Evolutionary conservation across 176 grass and related monocot genomes (phyloP), one percentile per base, ranked within the genome.

Genomic region (Musa troglodytarum): DNA sequence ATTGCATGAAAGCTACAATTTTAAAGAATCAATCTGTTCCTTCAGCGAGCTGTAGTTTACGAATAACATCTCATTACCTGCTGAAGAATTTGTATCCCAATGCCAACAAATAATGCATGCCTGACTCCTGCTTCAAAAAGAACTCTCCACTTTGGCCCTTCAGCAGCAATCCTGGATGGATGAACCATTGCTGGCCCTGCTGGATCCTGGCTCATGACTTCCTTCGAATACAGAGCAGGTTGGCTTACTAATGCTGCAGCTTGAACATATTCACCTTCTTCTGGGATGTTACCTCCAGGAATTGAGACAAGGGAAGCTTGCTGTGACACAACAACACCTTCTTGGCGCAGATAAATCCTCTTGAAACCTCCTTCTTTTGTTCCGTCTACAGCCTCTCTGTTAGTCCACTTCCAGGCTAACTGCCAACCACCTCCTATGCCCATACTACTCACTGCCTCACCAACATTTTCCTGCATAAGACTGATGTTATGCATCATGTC

Each of bases 371-470:
- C 84, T 56, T 84, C 82, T 50, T 20, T 65, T 14, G 70, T 73
- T 53, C 89, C 89, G 19, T 96, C 87, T 1, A 66, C 10, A 0
- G 82, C 81, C 1, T 85, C 83, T 25, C 52, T 77, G 25, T 89
- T 81, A 8, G 54, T 56, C 84, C 77, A 79, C 69, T 96, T 89
- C 87, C 87, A 92, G 73, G 87, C 92, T 10, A 92, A 81, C 77
- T 92, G 89, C 89, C 92, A 96, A 6, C 92, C 87, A 1, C 87
- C 92, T 9, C 92, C 92, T 73, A 96, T 96, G 53, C 92, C 89
- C 82, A 75, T 78, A 17, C 82, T 80, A 74, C 63, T 85, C 11
- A 77, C 81, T 17, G 58, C 14, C 22, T 61, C 89, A 7, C 49
- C 75, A 49, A 21, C 52, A 49, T 79, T 69, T 79, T 17, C 65